These are phyloP conservation scores for Alloascoidea africana DNA, from an alignment of 805 yeast genomes.

Conservation along the genomic window DNA sequence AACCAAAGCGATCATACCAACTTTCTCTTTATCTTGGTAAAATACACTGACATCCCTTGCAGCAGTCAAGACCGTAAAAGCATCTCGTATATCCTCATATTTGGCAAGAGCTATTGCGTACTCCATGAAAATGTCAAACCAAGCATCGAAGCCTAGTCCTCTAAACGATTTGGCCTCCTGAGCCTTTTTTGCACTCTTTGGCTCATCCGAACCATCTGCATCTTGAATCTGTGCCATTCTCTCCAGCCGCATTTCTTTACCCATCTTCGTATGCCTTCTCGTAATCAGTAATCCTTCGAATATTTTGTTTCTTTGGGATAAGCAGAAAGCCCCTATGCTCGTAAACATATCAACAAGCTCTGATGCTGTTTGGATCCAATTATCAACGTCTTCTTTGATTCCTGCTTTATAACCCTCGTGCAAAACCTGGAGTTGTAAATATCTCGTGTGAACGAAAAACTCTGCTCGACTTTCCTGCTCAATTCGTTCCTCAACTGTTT, in stretches of 20 bases:
- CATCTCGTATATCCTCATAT: conserved; percentile 44
- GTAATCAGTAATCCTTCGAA: conserved; percentile 51
- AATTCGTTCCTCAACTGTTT: too few species aligned
- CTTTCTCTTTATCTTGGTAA: conserved; percentile 44
- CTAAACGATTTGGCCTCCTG: conserved; percentile 31
- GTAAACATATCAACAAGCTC: conserved; percentile 76
- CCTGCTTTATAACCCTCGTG: conserved; percentile 30
- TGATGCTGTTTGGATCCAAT: conserved; percentile 77
- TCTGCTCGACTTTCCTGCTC: background rate
- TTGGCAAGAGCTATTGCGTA: conserved; percentile 54
- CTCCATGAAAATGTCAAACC: conserved; percentile 80
- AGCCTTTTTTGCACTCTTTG: conserved; percentile 13
- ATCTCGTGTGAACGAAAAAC: conserved; percentile 18
- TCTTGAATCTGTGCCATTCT: conserved; percentile 36
- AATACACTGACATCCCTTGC: conserved; percentile 75
- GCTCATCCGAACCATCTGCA: conserved; percentile 22
- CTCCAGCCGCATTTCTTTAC: conserved; percentile 58
- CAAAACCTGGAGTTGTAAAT: conserved; percentile 36
- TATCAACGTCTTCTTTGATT: conserved; percentile 45
- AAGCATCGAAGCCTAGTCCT: conserved; percentile 60
- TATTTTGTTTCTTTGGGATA: conserved; percentile 53
- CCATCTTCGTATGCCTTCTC: conserved; percentile 43
- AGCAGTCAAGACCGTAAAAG: conserved; percentile 52
- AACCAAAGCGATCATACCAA: conserved; percentile 45
- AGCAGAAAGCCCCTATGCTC: conserved; percentile 63